These are phyloP conservation scores for Raphanus raphanistrum DNA, from an alignment of 345 rosid genomes.

Conservation along the genomic window DNA sequence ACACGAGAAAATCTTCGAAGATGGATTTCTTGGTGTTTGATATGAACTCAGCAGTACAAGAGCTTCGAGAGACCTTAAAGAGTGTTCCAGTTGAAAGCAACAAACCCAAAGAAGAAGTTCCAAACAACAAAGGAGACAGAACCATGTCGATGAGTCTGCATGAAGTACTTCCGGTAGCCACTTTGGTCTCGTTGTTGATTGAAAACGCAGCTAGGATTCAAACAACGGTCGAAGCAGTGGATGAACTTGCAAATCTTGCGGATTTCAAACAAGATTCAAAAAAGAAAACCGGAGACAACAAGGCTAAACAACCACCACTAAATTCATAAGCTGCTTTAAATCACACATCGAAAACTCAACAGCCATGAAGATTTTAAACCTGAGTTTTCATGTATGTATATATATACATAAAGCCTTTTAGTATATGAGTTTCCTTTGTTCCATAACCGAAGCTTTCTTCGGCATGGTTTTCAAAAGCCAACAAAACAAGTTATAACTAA, in stretches of 20 bases:
- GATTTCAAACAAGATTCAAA: constrained; percentile 50
- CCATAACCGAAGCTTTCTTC: constrained; percentile 14
- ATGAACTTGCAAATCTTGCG: constrained; percentile 54
- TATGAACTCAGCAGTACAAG: constrained; percentile 57
- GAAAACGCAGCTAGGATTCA: constrained; percentile 62
- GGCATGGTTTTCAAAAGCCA: constrained; percentile 19
- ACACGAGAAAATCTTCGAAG: constrained; percentile 49
- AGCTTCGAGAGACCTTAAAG: constrained; percentile 54
- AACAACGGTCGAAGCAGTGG: constrained; percentile 46
- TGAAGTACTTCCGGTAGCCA: constrained; percentile 60
- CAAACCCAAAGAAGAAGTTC: constrained; percentile 27
- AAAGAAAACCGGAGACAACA: constrained; percentile 26
- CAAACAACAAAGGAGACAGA: constrained; percentile 27
- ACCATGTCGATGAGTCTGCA: constrained; percentile 35
- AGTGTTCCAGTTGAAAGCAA: constrained; percentile 40
- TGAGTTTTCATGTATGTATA: constrained; percentile 31
- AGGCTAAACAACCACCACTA: constrained; percentile 29
- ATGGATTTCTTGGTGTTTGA: constrained; percentile 47
- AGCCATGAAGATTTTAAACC: constrained; percentile 12
- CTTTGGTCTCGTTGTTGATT: constrained; percentile 53
- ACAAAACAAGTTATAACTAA: constrained; percentile 1
- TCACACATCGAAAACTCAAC: constrained; percentile 12
- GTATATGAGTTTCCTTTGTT: constrained; percentile 10
- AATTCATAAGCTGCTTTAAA: constrained; percentile 20
- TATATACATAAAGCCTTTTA: not conserved